phyloP scores from a whole-genome alignment of 106 monocot species.

The Triglochin maritima region DNA sequence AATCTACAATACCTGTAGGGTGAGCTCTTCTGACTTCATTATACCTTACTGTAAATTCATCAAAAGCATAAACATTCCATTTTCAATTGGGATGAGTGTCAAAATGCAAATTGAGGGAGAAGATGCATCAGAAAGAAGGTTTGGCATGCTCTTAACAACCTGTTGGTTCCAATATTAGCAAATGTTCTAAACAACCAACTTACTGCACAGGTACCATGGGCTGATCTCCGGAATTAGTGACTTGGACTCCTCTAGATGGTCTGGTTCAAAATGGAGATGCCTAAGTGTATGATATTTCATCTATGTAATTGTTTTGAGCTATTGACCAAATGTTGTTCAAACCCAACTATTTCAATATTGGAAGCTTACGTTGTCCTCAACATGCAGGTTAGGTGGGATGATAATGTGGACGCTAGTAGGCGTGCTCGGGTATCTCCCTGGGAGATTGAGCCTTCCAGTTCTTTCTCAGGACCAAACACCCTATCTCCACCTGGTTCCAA shows the following conservation, averaged over 20 bases:
- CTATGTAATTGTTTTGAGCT: neutral
- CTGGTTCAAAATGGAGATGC: conserved; percentile 82
- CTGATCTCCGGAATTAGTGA: conserved; percentile 56
- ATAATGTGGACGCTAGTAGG: conserved; percentile 1
- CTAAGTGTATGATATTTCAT: conserved; percentile 9
- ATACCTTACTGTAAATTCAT: conserved; percentile 18
- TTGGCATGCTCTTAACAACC: neutral
- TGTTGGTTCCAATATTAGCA: neutral
- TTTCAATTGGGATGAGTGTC: conserved; percentile 57
- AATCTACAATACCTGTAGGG: conserved; percentile 1
- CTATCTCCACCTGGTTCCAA: conserved; percentile 3
- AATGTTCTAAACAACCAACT: neutral
- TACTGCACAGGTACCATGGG: conserved; percentile 42
- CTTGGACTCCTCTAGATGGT: conserved; percentile 57
- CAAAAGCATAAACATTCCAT: conserved; percentile 28
- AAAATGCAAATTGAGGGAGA: conserved; percentile 40
- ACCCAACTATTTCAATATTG: neutral
- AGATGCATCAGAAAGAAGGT: conserved; percentile 89
- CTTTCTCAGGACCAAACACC: conserved; percentile 6
- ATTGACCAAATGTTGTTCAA: neutral
- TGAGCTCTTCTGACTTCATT: conserved; percentile 18
- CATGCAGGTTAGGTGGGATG: conserved; percentile 25
- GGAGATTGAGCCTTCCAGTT: conserved; percentile 18
- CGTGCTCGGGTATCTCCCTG: conserved; percentile 22
- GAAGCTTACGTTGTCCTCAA: neutral